Conservation (phyloP, 2,329 filamentous ascomycete genomes). For the Trichoderma afroharzianum region DNA sequence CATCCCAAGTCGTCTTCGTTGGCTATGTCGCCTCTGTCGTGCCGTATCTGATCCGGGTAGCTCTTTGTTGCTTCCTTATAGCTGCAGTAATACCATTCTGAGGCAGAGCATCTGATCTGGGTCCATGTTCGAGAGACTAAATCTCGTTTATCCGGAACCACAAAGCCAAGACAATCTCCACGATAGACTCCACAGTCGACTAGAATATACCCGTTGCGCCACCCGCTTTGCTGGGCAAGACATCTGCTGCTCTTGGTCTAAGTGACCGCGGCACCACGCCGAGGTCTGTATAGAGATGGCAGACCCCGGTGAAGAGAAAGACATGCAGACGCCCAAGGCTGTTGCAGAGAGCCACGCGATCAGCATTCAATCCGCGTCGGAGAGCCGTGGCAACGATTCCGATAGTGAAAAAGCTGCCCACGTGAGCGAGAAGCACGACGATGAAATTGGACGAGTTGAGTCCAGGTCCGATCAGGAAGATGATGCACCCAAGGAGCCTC, state of each 20-base stretch:
- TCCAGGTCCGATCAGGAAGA: conserved; percentile 9
- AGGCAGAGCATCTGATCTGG: background rate
- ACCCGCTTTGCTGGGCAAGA: background rate
- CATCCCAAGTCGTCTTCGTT: background rate
- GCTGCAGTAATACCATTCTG: background rate
- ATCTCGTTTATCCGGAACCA: background rate
- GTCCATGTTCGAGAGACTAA: background rate
- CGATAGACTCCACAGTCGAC: conserved; percentile 9
- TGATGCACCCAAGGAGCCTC: background rate
- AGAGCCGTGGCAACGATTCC: background rate
- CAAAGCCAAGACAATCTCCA: conserved; percentile 4
- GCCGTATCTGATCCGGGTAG: background rate
- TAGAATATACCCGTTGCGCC: conserved; percentile 11
- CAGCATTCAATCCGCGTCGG: background rate
- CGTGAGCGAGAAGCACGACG: background rate
- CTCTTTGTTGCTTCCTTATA: background rate
- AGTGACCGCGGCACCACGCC: conserved; percentile 1
- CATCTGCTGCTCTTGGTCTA: background rate
- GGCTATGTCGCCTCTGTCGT: background rate
- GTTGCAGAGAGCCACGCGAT: background rate
- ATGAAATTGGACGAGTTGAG: conserved; percentile 10
- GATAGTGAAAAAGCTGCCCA: background rate
- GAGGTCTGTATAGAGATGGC: conserved; percentile 9
- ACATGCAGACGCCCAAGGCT: background rate
- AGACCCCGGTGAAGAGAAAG: conserved; percentile 13